A percentile compares a stretch with the other conserved stretches of the same genome.
These are phyloP conservation scores for Turritis glabra DNA, from an alignment of 345 rosid species.

Conservation along the genomic window DNA sequence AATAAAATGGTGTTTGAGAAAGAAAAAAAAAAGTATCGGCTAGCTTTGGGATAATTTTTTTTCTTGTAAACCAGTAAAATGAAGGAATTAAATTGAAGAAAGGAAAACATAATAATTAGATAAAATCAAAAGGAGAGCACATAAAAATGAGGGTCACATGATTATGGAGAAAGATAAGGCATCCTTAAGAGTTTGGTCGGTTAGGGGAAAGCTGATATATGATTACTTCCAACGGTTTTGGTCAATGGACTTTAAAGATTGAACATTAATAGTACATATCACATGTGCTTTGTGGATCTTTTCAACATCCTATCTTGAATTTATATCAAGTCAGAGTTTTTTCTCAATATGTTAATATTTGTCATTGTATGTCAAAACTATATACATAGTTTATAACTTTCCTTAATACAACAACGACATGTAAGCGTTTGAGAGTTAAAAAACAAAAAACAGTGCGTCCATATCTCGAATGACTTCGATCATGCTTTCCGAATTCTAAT, in stretches of 20 bases:
- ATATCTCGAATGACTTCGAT: too few species aligned
- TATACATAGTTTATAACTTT: background rate
- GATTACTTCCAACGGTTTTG: conserved; percentile 39
- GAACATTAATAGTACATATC: conserved; percentile 10
- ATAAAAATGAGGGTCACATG: conserved; percentile 38
- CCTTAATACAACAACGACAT: background rate
- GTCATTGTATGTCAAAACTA: background rate
- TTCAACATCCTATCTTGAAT: conserved; percentile 20
- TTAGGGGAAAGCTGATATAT: conserved; percentile 31
- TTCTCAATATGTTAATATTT: background rate
- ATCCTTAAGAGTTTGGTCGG: conserved; percentile 35
- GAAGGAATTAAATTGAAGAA: too few species aligned
- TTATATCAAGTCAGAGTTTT: background rate
- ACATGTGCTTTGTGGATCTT: conserved; percentile 28
- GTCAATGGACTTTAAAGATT: conserved; percentile 32
- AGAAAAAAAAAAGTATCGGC: too few species aligned
- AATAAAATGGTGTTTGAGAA: too few species aligned
- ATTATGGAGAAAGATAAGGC: conserved; percentile 33
- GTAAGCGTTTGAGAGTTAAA: too few species aligned
- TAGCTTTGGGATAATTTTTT: too few species aligned
- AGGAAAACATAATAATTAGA: conserved; percentile 2
- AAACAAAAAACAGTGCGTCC: too few species aligned
- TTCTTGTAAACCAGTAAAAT: too few species aligned
- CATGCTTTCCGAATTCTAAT: too few species aligned
- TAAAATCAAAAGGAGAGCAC: conserved; percentile 10